Evolutionary conservation across 2,329 filamentous ascomycete genomes (phyloP).

Genomic region (Epichloe sylvatica): DNA sequence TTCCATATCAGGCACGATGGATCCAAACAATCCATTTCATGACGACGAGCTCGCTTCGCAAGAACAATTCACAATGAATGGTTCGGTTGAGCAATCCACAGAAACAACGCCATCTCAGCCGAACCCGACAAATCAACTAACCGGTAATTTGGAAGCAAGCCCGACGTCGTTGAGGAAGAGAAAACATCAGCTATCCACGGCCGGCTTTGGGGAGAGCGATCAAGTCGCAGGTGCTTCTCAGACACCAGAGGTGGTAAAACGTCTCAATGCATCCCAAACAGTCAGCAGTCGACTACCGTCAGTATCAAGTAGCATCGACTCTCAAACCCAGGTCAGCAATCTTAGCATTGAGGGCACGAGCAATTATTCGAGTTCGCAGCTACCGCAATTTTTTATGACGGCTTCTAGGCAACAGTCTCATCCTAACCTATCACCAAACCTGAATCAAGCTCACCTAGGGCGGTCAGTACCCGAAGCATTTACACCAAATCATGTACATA

Average conservation of each 20-base stretch:
- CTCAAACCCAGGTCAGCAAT: background rate
- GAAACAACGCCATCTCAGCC: background rate
- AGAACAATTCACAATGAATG: background rate
- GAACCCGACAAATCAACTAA: background rate
- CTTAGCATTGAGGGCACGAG: background rate
- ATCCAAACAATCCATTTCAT: background rate
- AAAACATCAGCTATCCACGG: background rate
- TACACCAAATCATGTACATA: background rate
- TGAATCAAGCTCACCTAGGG: background rate
- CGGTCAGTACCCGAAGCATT: background rate
- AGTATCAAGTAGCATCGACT: background rate
- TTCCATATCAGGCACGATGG: background rate
- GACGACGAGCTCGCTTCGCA: background rate
- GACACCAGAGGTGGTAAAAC: background rate
- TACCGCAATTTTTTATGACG: constrained; percentile 2
- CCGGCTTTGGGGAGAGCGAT: background rate
- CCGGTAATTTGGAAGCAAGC: background rate
- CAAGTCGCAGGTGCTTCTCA: background rate
- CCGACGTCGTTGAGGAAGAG: constrained; percentile 1
- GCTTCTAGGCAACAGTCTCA: background rate
- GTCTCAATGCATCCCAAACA: background rate
- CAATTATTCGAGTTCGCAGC: background rate
- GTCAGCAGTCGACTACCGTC: background rate
- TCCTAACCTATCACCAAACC: background rate
- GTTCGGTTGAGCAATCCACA: background rate